Evolutionary conservation across 352 stramenopile species (phyloP), one percentile per base, ranked within the genome.

Genomic region (Globisporangium splendens): DNA sequence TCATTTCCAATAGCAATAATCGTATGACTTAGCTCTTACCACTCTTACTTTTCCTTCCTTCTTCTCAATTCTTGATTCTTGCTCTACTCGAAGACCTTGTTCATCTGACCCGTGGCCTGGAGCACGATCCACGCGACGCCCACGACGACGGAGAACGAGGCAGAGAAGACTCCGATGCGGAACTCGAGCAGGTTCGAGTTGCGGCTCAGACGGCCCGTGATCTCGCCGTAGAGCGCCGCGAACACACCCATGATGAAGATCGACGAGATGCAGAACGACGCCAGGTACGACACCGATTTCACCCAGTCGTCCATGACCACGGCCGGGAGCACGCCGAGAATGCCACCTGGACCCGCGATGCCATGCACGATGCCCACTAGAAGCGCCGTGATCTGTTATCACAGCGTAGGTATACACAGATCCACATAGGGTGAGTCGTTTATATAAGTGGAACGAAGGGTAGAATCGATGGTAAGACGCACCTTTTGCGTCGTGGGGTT

Each of bases 221-320:
- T 46, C 50, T 88, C 82, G 33, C 91, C 88, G 60, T 96, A 97
- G 4, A 91, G 62, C 13, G 79, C 75, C 10, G 91, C 86, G 74
- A 97, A 98, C 4, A 81, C 70, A 43, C 88, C 91, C 91, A 98
- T 98, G 43, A 93, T 92, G 13, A 96, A 66, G 31, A 91, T 96
- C n/a, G 75, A 93, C 4, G 78, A 75, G n/a, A 90, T 33, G 46
- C 89, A 98, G 70, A 98, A 98, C 8, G 81, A 89, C 3, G 64
- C 75, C 1, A 98, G 65, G 67, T 97, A 97, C 17, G 89, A 54
- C 12, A 73, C 62, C 38, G 86, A 93, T 43, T 94, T 81, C 52
- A 54, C 46, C 67, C 69, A 81, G 59, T 92, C 63, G 53, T 88
- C 68, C 50, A 95, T 62, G 46, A 93, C 70, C 5, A 95, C 77